A percentile compares a stretch with the other conserved stretches of the same genome.
phyloP scores from a whole-genome alignment of 306 rosid species.

The Vigna trinervia region DNA sequence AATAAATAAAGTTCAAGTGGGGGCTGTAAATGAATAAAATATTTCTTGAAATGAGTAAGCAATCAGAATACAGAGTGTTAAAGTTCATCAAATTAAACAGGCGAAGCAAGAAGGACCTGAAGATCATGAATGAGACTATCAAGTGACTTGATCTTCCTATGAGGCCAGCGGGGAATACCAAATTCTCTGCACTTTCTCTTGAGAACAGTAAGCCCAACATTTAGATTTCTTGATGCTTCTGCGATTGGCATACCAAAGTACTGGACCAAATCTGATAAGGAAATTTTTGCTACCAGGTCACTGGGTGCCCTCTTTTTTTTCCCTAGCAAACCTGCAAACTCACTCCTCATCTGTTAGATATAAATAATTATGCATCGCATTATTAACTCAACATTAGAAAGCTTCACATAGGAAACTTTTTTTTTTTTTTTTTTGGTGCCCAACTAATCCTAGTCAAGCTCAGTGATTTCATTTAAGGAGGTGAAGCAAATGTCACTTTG shows the following conservation, averaged over 20 bases:
- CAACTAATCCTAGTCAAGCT: background rate
- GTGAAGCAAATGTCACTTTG: conserved; percentile 1
- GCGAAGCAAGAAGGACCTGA: conserved; percentile 63
- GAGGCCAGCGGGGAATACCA: conserved; percentile 96
- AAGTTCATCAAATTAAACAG: conserved; percentile 34
- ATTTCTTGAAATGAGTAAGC: background rate
- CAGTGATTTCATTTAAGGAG: background rate
- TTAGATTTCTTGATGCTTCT: conserved; percentile 81
- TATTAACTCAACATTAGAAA: conserved; percentile 41
- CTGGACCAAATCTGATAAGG: conserved; percentile 79
- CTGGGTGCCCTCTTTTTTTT: conserved; percentile 84
- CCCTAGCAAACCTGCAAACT: conserved; percentile 55
- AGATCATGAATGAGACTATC: conserved; percentile 87
- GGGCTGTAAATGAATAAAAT: conserved; percentile 4
- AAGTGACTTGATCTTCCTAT: conserved; percentile 91
- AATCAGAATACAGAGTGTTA: conserved; percentile 3
- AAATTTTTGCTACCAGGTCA: conserved; percentile 63
- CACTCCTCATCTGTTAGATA: conserved; percentile 52
- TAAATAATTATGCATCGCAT: conserved; percentile 38
- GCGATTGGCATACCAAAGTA: conserved; percentile 81
- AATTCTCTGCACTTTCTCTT: conserved; percentile 92
- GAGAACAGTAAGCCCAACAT: conserved; percentile 87
- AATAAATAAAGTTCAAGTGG: conserved; percentile 24
- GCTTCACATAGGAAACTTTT: background rate
- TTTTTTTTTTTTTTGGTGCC: too few relatives aligned